phyloP scores from a whole-genome alignment of 768 basidiomycete genomes.

The Leccinellum albellum region DNA sequence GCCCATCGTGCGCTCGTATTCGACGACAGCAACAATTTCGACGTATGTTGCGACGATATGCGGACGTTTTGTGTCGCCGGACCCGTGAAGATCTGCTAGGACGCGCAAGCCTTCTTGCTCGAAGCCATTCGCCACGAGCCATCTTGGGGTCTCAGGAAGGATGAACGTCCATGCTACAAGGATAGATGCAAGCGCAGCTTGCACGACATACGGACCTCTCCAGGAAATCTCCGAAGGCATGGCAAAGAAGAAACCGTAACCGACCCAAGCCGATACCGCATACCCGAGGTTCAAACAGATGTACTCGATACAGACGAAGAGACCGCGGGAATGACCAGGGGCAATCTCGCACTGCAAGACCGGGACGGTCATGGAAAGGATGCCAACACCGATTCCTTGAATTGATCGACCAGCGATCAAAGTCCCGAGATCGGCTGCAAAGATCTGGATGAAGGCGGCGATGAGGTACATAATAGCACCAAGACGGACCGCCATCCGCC shows the following conservation, averaged over 20 bases:
- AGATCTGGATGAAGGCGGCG: slow-evolving; percentile 48
- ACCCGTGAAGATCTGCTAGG: slow-evolving; percentile 56
- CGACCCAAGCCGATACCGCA: slow-evolving; percentile 47
- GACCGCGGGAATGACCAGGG: slow-evolving; percentile 45
- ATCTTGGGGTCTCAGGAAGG: slow-evolving; percentile 52
- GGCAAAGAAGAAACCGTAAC: slow-evolving; percentile 48
- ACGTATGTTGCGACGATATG: slow-evolving; percentile 42
- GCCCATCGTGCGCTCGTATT: slow-evolving; percentile 37
- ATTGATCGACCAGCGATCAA: slow-evolving; percentile 43
- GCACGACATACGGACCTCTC: slow-evolving; percentile 54
- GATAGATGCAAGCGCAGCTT: slow-evolving; percentile 46
- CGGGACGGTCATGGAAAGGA: slow-evolving; percentile 50
- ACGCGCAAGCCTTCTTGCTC: slow-evolving; percentile 45
- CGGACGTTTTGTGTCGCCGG: slow-evolving; percentile 42
- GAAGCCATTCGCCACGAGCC: slow-evolving; percentile 53
- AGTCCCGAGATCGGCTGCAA: slow-evolving; percentile 40
- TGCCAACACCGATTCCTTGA: slow-evolving; percentile 47
- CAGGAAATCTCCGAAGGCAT: slow-evolving; percentile 47
- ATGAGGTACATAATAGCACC: slow-evolving; percentile 48
- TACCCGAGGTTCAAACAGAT: slow-evolving; percentile 50
- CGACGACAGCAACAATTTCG: slow-evolving; percentile 39
- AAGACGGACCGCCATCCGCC: slow-evolving; percentile 48
- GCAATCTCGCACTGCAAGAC: slow-evolving; percentile 49
- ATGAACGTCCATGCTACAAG: slow-evolving; percentile 46
- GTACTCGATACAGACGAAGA: slow-evolving; percentile 53